Conservation (phyloP, 2,329 filamentous ascomycete species). For the Fusarium sp. region DNA sequence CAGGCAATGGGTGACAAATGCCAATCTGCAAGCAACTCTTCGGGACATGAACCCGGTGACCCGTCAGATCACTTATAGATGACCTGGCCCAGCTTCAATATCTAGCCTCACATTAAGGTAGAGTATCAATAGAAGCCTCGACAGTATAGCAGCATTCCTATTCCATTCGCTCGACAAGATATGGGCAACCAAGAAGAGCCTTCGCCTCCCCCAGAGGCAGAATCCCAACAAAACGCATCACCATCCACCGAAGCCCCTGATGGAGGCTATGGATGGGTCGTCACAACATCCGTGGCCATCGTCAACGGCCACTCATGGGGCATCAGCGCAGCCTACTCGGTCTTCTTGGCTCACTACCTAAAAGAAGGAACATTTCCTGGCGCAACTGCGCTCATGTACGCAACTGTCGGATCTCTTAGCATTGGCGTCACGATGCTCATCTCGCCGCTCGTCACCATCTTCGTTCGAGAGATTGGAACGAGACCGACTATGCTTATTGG, state of each 20-base stretch:
- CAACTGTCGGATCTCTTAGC: constrained; percentile 65
- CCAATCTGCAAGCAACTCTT: neutral
- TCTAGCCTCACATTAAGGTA: neutral
- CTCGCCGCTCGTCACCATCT: constrained; percentile 51
- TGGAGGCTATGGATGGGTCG: constrained; percentile 61
- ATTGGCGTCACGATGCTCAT: constrained; percentile 55
- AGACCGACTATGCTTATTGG: constrained; percentile 58
- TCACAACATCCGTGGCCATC: constrained; percentile 44
- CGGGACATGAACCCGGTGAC: neutral
- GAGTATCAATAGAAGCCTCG: neutral
- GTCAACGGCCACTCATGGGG: constrained; percentile 53
- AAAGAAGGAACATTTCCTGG: constrained; percentile 58
- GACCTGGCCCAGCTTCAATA: neutral
- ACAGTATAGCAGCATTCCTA: neutral
- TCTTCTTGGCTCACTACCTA: constrained; percentile 66
- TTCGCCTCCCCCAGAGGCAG: neutral
- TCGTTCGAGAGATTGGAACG: constrained; percentile 45
- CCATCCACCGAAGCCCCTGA: constrained; percentile 37
- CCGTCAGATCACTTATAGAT: neutral
- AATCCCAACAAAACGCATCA: neutral
- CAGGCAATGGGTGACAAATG: neutral
- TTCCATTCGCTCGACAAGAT: neutral
- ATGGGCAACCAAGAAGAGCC: neutral
- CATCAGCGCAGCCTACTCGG: constrained; percentile 56
- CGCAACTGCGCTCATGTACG: constrained; percentile 62